Conservation (phyloP, 306 rosid genomes). For the Castanea mollissima region DNA sequence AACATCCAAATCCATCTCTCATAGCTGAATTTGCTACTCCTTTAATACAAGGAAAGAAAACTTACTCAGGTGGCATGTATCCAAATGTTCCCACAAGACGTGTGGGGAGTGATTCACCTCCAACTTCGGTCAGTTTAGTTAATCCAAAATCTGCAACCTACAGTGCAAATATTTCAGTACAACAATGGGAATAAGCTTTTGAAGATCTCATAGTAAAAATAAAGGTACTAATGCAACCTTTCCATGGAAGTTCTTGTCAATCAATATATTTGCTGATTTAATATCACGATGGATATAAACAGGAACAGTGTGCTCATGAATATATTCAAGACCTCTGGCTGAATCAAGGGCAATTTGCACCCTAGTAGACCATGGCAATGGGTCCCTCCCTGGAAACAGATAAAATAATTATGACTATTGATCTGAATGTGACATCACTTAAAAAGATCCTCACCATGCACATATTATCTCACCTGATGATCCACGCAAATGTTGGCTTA, state of each 20-base stretch:
- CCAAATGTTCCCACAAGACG: conserved; percentile 92
- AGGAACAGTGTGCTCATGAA: conserved; percentile 98
- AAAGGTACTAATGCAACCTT: conserved; percentile 51
- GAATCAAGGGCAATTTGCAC: conserved; percentile 97
- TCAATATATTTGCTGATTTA: conserved; percentile 92
- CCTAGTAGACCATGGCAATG: conserved; percentile 78
- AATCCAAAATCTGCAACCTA: conserved; percentile 99
- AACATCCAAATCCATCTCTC: conserved; percentile 1
- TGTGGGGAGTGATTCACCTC: conserved; percentile 75
- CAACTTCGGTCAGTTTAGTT: conserved; percentile 88
- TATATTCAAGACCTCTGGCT: conserved; percentile 95
- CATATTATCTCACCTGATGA: conserved; percentile 59
- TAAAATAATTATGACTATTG: conserved; percentile 13
- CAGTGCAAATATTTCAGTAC: conserved; percentile 9
- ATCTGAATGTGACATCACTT: neutral
- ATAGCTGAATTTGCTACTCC: neutral
- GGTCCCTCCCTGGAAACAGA: conserved; percentile 60
- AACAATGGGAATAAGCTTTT: conserved; percentile 21
- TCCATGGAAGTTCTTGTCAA: conserved; percentile 74
- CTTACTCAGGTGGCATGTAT: conserved; percentile 96
- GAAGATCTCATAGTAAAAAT: neutral
- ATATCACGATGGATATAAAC: conserved; percentile 96
- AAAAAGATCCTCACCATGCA: conserved; percentile 10
- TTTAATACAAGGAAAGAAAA: neutral
- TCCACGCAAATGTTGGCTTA: conserved; percentile 87